Base-by-base conservation (phyloP, 805 yeast species). In the Kodamaea neixiangensis region DNA sequence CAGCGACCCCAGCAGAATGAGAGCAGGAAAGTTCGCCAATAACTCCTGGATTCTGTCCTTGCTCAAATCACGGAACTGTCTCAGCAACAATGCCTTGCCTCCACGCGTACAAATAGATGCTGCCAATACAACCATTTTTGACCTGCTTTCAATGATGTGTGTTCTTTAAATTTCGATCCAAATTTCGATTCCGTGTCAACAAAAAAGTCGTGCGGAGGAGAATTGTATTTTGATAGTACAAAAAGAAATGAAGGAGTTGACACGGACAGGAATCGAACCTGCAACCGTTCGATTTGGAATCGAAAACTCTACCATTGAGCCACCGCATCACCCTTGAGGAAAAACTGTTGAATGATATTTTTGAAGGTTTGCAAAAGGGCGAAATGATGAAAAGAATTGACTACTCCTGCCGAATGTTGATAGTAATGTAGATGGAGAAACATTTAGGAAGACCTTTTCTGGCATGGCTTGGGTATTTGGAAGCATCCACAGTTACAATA, bases 81-180 rank as follows among this genome's bases (percentile, higher is more conserved):
- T 83, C 20, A 97, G 89, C 46, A 94, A 75, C 58, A 94, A 81
- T 19, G 97, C 89, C 62, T 91, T 93, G 52, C 99, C 99, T 52
- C 90, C 86, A 61, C 92, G 89, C 39, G 97, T 86, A 69, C 97
- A 89, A 61, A 94, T 88, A 40, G 97, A 88, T 44, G 97, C 97
- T 48, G 99, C 97, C 66, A 93, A 77, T 48, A 88, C 90, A 55
- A 82, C 92, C 96, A 81, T 81, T 19, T 21, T 31, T 15, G 14
- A 11, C 13, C 41, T n/a, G 11, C 31, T 40, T 40, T 40, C 31
- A 18, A 14, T 40, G 44, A 20, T 40, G 44, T 40, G 44, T 40
- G 7, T 40, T 19, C 11, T 22, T 33, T 31, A 34, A 34, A 15
- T 44, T 44, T 44, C 34, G 46, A 35, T 40, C 20, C 19, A 15